These are phyloP conservation scores for Stemphylium vesicarium DNA, from an alignment of 2,329 filamentous ascomycete genomes.

Conservation along the genomic window DNA sequence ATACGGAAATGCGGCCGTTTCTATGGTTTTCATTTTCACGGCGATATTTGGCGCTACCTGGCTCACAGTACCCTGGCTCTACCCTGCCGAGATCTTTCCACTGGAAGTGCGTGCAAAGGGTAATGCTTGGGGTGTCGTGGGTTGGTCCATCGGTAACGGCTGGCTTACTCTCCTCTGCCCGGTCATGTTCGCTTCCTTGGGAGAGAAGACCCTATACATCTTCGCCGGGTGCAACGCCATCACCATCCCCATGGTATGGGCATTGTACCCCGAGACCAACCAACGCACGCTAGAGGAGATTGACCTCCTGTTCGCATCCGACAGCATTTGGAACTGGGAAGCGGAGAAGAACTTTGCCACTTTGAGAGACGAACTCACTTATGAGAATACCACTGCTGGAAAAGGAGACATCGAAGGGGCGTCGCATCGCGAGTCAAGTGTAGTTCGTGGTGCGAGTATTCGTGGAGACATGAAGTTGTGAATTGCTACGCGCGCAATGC, in stretches of 20 bases:
- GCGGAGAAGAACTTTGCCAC: conserved; percentile 39
- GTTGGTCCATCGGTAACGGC: conserved; percentile 78
- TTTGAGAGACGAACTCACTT: conserved; percentile 20
- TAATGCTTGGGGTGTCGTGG: conserved; percentile 77
- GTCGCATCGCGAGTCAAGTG: background rate
- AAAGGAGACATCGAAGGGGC: conserved; percentile 12
- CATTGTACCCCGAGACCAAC: conserved; percentile 75
- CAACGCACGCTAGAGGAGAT: conserved; percentile 78
- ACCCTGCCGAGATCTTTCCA: conserved; percentile 76
- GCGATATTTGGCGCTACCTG: conserved; percentile 69
- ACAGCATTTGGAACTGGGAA: conserved; percentile 70
- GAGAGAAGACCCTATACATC: conserved; percentile 75
- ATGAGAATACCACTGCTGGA: background rate
- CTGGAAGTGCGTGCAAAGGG: conserved; percentile 73
- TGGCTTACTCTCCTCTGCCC: conserved; percentile 60
- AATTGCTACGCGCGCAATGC: too few relatives aligned
- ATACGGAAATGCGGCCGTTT: conserved; percentile 69
- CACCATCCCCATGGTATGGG: conserved; percentile 73
- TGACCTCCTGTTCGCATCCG: conserved; percentile 72
- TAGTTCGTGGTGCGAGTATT: background rate
- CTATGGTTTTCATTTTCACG: conserved; percentile 74
- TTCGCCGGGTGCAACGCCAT: conserved; percentile 72
- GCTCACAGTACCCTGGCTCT: conserved; percentile 64
- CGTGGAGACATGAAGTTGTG: conserved; percentile 1
- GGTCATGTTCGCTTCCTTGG: conserved; percentile 62